phyloP scores from a whole-genome alignment of 202 grass and related monocot species.

The Alloteropsis angusta region DNA sequence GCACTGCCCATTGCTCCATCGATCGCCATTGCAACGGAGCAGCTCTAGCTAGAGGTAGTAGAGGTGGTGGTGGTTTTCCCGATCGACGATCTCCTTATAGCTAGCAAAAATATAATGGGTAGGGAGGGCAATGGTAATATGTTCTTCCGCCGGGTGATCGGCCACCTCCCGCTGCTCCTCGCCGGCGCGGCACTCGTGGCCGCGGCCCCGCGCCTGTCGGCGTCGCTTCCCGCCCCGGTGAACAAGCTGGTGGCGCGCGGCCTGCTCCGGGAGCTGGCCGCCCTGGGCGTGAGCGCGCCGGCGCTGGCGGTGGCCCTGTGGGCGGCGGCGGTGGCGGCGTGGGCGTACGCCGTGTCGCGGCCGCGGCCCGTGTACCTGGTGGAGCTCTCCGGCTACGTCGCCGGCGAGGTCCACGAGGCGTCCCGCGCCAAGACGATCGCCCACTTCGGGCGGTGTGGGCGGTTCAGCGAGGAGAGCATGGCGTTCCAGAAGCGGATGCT shows the following conservation, averaged over 20 bases:
- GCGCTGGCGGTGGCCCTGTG: neutral
- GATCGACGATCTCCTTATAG: too few relatives aligned
- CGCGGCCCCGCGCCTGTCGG: neutral
- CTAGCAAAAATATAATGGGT: too few relatives aligned
- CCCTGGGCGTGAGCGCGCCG: neutral
- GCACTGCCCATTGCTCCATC: neutral
- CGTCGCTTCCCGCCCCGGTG: neutral
- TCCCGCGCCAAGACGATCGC: slow-evolving; percentile 48
- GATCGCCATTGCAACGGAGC: neutral
- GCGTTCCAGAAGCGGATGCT: slow-evolving; percentile 80
- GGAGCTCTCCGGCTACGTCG: slow-evolving; percentile 41
- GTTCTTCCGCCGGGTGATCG: slow-evolving; percentile 12
- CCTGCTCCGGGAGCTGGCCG: neutral
- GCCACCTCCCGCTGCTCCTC: slow-evolving; percentile 25
- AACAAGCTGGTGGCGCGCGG: neutral
- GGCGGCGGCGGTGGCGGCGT: neutral
- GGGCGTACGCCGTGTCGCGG: slow-evolving; percentile 36
- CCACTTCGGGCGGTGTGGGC: slow-evolving; percentile 43
- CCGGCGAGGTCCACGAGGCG: slow-evolving; percentile 29
- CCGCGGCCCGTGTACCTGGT: slow-evolving; percentile 60
- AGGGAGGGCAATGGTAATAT: neutral
- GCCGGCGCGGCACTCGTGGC: slow-evolving; percentile 3
- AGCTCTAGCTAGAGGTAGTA: neutral
- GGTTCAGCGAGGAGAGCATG: slow-evolving; percentile 43
- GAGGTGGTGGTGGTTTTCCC: neutral